A percentile compares a stretch with the other conserved stretches of the same genome.
phyloP scores from a whole-genome alignment of 1,284 basidiomycete species.

The Bjerkandera adusta region DNA sequence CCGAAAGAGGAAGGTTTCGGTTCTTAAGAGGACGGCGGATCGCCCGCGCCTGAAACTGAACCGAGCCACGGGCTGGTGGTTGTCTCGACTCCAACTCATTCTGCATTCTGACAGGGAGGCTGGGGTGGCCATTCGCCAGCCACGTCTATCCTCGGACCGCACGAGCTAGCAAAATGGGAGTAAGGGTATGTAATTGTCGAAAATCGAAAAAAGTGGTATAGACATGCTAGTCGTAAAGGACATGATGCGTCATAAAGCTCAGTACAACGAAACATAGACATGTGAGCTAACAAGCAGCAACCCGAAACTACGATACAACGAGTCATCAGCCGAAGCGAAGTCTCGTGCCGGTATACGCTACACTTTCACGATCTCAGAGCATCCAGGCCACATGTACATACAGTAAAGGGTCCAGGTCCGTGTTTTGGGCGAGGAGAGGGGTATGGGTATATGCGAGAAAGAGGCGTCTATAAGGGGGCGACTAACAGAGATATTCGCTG shows the following conservation, averaged over 20 bases:
- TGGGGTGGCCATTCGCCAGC: too few species aligned
- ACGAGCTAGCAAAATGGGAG: too few species aligned
- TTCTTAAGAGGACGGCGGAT: too few species aligned
- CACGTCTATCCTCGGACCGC: too few species aligned
- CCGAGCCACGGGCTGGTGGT: too few species aligned
- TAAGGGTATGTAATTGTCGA: too few species aligned
- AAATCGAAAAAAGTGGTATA: slow-evolving; percentile 3
- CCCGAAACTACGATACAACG: slow-evolving; percentile 5
- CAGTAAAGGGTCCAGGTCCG: background rate
- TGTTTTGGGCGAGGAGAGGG: background rate
- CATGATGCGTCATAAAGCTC: slow-evolving; percentile 13
- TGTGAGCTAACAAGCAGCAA: background rate
- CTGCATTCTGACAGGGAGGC: too few species aligned
- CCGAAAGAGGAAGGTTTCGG: too few species aligned
- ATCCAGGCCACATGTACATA: background rate
- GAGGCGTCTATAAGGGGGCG: background rate
- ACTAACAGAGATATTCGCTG: slow-evolving; percentile 6
- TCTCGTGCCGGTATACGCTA: slow-evolving; percentile 9
- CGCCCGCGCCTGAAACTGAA: too few species aligned
- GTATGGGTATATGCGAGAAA: slow-evolving; percentile 3
- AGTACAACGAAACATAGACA: background rate
- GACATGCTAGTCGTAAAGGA: slow-evolving; percentile 11
- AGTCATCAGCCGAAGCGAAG: slow-evolving; percentile 12
- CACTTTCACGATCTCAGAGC: background rate
- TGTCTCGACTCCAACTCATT: too few species aligned